Evolutionary conservation across 2,329 filamentous ascomycete species (phyloP), one percentile per base, ranked within the genome.

Genomic region (Ceratocystis albifundus): DNA sequence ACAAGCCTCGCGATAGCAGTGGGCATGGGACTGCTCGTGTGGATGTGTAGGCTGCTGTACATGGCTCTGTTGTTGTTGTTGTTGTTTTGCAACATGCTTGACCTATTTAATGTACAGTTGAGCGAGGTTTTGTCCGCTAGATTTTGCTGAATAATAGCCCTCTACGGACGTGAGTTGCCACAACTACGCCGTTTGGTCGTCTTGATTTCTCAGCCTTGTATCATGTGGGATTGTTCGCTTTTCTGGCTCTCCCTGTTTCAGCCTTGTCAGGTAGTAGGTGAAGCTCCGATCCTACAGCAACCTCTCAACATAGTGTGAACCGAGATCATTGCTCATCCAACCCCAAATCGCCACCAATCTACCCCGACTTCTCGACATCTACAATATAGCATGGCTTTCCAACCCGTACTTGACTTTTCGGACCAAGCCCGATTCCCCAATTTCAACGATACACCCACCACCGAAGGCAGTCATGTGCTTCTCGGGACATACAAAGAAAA

Each of bases 401-500:
- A 30, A 17, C 30, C 55, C 28, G 10, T 68, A 41, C 62, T 67
- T 59, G 74, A 76, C 67, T 73, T 77, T 66, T 70, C 70, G 61
- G 70, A 75, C 71, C 68, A 69, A 4, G 32, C 67, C 3, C 66
- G 70, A 66, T 78, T 77, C 71, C 76, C 76, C 10, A 69, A 73
- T 15, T 77, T 77, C 62, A 45, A 62, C 66, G 67, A 70, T 65
- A 70, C 75, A 61, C 75, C 74, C 32, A 66, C 65, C 3, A 41
- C 66, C 41, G 62, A 65, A 36, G 46, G 62, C 25, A n/a, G 61
- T 61, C 53, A 66, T 62, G 59, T 48, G 63, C 59, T 70, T 62
- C 73, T 81, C 12, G 78, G 76, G 48, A 75, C 80, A 66, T 73
- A 80, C 66, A 77, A 77, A 68, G 74, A 80, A 68, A 74, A 80